Base-by-base conservation (phyloP, 805 yeast genomes). In the Candida glaebosa region DNA sequence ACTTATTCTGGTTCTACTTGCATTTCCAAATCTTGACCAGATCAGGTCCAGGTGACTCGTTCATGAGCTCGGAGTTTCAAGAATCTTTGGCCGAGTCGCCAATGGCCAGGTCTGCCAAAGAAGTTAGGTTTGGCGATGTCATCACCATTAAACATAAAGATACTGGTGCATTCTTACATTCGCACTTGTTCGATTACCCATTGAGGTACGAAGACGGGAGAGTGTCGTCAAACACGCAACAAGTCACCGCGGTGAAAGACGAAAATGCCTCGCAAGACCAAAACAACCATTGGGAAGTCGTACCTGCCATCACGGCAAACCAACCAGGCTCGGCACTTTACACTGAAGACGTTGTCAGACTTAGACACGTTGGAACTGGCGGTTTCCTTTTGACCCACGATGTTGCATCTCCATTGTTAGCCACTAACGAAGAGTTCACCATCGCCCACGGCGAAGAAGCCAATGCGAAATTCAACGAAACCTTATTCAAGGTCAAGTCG, bases 141-240 rank as follows among this genome's bases (percentile, higher is more conserved):
- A 66, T 93, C 43, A 86, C 95, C 17, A 58, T 93, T 42, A 79
- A 78, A 57, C 96, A 91, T 64, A 84, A 83, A 58, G 87, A 81
- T 33, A 87, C 96, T 3, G 79, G 72, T 1, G 83, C 88, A 12
- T 75, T 78, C 42, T 74, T 93, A 54, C 97, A 93, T 62, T 91
- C 98, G 2, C 97, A 90, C 59, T 57, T 63, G 16, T 76, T 69
- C 38, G 65, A 65, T 32, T 93, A 90, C 61, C 98, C 98, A 31
- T 71, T 89, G 51, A 83, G 98, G 60, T 93, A 93, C 57, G 96
- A 90, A 46, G 97, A 93, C 61, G 98, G 98, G 7, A 82, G 99
- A 67, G 74, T 93, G 38, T 89, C 96, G 1, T 88, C 97, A 5
- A 84, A 87, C 61, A 89, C 93, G 44, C 98, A 93, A 69, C 96